Evolutionary conservation across 2,329 filamentous ascomycete genomes (phyloP), one percentile per base, ranked within the genome.

Genomic region (Colletotrichum truncatum): DNA sequence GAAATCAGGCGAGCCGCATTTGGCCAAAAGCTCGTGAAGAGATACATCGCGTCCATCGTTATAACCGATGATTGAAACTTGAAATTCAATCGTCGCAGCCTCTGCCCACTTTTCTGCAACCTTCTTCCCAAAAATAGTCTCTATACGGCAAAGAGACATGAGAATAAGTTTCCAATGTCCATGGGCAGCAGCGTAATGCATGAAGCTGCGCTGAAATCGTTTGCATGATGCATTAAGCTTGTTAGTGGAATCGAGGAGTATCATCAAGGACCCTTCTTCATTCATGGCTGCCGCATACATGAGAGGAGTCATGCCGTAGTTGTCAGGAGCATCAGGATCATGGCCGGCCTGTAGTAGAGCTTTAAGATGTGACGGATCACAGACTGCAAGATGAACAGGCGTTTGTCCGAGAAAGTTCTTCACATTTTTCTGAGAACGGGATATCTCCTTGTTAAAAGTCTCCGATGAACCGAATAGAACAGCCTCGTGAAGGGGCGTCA

Each of bases 401-500:
- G 58, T 61, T 9, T 61, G 58, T 1, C 51, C 58, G 3, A 61
- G 39, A 2, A 54, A 45, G 10, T 61, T 48, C 16, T 21, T 55
- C 2, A 21, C 5, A 0, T 61, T 32, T 7, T 1, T 4, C 0
- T 39, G n/a, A 1, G 23, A 64, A 0, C 28, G 1, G 3, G 4
- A 0, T 0, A 36, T 45, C 7, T 28, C 26, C 4, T 0, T 23
- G 2, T 10, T 16, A 3, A 52, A 21, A 1, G 14, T 1, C 0
- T 52, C 23, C 1, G 28, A 10, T 4, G 60, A 18, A 4, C 16
- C 54, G 1, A 59, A 28, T 0, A 59, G 3, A 1, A 64, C 10
- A 32, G 60, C 60, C 26, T 59, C 54, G 2, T 64, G 60, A 25
- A 59, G 45, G 0, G 54, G 54, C 0, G 60, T 32, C 54, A 64